Evolutionary conservation across 768 basidiomycete species (phyloP).

Genomic region (Coprinopsis marcescibilis): DNA sequence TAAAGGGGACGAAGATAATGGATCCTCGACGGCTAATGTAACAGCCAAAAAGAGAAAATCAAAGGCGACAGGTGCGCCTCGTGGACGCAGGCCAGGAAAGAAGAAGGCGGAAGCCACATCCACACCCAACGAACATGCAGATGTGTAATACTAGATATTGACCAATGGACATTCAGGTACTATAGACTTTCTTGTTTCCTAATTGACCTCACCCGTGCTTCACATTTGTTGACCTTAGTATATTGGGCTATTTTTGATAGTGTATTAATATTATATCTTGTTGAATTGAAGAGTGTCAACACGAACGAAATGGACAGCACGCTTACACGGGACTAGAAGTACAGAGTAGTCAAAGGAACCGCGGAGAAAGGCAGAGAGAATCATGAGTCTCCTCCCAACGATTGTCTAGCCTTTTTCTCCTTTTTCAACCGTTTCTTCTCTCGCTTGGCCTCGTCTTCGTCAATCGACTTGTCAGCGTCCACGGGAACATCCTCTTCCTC

Average conservation of each 20-base stretch:
- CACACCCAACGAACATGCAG: background rate
- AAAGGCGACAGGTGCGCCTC: conserved; percentile 28
- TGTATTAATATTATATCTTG: no score
- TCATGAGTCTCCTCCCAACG: conserved; percentile 31
- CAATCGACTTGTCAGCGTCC: conserved; percentile 53
- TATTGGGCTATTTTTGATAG: background rate
- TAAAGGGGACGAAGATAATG: conserved; percentile 34
- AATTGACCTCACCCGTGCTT: background rate
- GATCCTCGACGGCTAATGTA: conserved; percentile 22
- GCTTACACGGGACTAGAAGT: no score
- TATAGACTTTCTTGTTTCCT: no score
- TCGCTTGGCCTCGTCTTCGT: conserved; percentile 54
- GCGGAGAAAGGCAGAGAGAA: background rate
- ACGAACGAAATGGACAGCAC: no score
- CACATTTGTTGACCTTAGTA: background rate
- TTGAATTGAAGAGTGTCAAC: no score
- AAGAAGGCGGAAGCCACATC: conserved; percentile 28
- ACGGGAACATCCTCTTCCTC: conserved; percentile 37
- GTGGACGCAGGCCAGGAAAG: conserved; percentile 35
- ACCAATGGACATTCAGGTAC: background rate
- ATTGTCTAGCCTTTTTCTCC: conserved; percentile 55
- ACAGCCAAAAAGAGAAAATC: conserved; percentile 41
- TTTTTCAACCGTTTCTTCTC: conserved; percentile 65
- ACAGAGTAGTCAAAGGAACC: background rate
- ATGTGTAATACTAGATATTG: conserved; percentile 8